Conservation (phyloP, 1,139 yeast genomes). For the Debaryomyces sp. region DNA sequence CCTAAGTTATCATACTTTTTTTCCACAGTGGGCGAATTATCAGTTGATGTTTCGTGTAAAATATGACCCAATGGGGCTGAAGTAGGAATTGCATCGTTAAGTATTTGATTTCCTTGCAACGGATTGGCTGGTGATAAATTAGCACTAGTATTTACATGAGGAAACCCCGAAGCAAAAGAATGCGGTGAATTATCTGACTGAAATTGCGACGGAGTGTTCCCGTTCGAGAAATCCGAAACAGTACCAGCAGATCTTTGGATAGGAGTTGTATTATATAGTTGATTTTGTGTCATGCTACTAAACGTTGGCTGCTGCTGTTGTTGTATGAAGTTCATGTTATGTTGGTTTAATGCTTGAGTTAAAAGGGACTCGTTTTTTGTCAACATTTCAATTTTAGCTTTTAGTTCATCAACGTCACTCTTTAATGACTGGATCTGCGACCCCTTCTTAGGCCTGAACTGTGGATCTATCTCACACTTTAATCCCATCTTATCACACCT, state of each 20-base stretch:
- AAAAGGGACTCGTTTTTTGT: conserved; percentile 70
- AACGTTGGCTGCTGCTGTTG: conserved; percentile 18
- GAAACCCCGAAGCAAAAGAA: conserved; percentile 9
- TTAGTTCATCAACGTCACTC: conserved; percentile 81
- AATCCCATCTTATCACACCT: conserved; percentile 81
- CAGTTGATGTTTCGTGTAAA: conserved; percentile 28
- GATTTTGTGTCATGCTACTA: background rate
- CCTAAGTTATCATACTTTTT: background rate
- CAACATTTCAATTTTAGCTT: conserved; percentile 74
- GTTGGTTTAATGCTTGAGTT: conserved; percentile 61
- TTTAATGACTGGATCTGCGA: conserved; percentile 83
- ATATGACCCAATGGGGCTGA: conserved; percentile 17
- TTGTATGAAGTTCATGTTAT: conserved; percentile 37
- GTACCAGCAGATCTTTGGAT: background rate
- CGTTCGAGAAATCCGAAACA: background rate
- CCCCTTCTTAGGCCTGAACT: conserved; percentile 88
- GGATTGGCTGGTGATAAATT: conserved; percentile 6
- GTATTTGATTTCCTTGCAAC: background rate
- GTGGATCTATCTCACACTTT: conserved; percentile 87
- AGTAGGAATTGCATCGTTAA: conserved; percentile 12
- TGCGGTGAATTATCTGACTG: conserved; percentile 14
- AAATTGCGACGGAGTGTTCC: conserved; percentile 16
- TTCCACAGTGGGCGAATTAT: conserved; percentile 24
- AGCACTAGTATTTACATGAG: conserved; percentile 1
- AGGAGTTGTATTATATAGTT: conserved; percentile 7